Evolutionary conservation across 192 early-diverging fungal genomes (phyloP).

Genomic region (Lobosporangium transversale): DNA sequence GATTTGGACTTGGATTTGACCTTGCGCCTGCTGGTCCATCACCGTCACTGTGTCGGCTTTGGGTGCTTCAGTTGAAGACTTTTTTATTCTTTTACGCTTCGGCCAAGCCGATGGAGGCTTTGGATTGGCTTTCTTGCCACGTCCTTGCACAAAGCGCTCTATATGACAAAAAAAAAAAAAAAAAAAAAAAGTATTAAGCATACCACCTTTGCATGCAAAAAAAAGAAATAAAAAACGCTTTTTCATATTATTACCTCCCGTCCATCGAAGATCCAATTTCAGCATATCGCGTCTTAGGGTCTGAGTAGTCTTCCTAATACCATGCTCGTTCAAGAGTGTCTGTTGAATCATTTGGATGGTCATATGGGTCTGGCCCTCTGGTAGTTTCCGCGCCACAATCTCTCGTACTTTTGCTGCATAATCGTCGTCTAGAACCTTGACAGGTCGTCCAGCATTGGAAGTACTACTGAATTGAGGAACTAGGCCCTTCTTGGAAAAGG

Average conservation of each 20-base stretch:
- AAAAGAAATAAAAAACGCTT: not conserved
- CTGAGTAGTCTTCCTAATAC: not conserved
- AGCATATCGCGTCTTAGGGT: not conserved
- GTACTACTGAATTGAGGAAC: not conserved
- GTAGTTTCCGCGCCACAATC: not conserved
- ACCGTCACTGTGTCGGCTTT: too few relatives aligned
- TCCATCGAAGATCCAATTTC: not conserved
- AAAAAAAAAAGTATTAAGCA: not conserved
- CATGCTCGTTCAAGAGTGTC: not conserved
- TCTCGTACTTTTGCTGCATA: not conserved
- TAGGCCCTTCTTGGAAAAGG: not conserved
- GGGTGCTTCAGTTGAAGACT: too few relatives aligned
- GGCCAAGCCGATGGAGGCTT: not conserved
- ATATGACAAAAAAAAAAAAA: not conserved
- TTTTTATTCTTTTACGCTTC: not conserved
- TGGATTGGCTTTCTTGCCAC: not conserved
- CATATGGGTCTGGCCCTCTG: not conserved
- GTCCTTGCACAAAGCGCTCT: not conserved
- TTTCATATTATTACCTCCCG: not conserved
- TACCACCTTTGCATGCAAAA: not conserved
- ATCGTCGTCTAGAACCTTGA: not conserved
- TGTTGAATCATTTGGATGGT: not conserved
- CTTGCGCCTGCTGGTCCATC: too few relatives aligned
- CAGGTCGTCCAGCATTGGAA: conserved; percentile 1
- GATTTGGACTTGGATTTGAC: too few relatives aligned